Evolutionary conservation across 768 basidiomycete genomes (phyloP).

Genomic region (Mycena venus): DNA sequence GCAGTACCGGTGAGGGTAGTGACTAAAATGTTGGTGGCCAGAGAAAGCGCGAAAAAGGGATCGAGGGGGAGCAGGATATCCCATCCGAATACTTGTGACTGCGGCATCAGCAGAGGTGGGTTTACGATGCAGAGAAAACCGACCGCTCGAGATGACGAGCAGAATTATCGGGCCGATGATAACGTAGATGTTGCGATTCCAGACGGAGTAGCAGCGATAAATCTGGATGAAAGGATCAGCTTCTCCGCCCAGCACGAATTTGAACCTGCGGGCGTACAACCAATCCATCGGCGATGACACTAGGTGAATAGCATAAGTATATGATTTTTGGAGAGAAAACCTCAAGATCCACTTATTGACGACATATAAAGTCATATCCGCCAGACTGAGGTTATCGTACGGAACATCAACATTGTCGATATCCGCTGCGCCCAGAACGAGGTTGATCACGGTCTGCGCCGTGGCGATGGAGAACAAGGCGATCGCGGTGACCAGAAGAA

Average conservation of each 20-base stretch:
- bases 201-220: constrained; percentile 49
- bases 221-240: constrained; percentile 36
- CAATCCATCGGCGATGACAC: constrained; percentile 45
- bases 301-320: constrained; percentile 19
- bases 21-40: constrained; percentile 46
- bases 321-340: background rate
- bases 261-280: constrained; percentile 37
- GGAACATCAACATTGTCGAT: constrained; percentile 38
- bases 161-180: constrained; percentile 42
- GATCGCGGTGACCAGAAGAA: constrained; percentile 43
- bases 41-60: constrained; percentile 45
- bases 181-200: constrained; percentile 45
- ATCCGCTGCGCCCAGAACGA: constrained; percentile 45
- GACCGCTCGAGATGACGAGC: constrained; percentile 42
- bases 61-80: constrained; percentile 41
- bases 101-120: background rate
- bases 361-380: constrained; percentile 45
- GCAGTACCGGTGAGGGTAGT: constrained; percentile 47
- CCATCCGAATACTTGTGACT: constrained; percentile 32
- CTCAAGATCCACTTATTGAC: constrained; percentile 46
- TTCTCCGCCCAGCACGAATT: background rate
- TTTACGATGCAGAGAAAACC: background rate
- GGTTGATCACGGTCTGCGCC: constrained; percentile 41
- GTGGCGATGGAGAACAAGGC: constrained; percentile 45
- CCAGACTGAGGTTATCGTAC: constrained; percentile 38